A percentile compares a stretch with the other conserved stretches of the same genome.
These are phyloP conservation scores for Sonneratia alba DNA, from an alignment of 345 rosid genomes.

Conservation along the genomic window DNA sequence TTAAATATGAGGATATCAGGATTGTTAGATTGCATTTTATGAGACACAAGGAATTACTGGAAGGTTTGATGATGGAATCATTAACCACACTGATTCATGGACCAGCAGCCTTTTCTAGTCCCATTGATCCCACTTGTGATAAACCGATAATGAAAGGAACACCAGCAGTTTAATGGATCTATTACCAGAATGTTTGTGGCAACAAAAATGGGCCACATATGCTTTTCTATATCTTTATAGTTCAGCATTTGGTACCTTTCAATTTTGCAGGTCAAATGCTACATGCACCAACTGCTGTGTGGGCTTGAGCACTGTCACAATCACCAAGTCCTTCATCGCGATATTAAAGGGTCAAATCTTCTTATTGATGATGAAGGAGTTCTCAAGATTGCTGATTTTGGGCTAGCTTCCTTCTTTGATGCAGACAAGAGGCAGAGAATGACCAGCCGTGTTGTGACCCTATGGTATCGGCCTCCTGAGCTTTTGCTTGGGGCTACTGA, in stretches of 20 bases:
- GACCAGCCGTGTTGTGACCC: conserved; percentile 93
- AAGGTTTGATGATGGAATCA: too few relatives aligned
- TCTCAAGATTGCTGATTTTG: conserved; percentile 91
- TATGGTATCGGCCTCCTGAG: conserved; percentile 98
- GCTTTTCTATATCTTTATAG: too few relatives aligned
- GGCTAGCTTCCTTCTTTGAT: conserved; percentile 75
- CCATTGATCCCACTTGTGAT: too few relatives aligned
- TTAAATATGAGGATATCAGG: too few relatives aligned
- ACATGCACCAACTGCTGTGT: conserved; percentile 68
- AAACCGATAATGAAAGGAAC: too few relatives aligned
- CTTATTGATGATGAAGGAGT: conserved; percentile 78
- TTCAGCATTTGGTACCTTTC: background rate
- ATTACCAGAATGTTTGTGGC: background rate
- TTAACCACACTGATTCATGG: too few relatives aligned
- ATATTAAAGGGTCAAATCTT: conserved; percentile 95
- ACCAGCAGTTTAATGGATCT: background rate
- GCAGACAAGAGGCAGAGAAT: conserved; percentile 67
- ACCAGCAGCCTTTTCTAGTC: background rate
- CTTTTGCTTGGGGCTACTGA: conserved; percentile 89
- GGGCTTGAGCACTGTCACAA: conserved; percentile 96
- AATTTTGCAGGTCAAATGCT: conserved; percentile 75
- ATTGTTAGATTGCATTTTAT: too few relatives aligned
- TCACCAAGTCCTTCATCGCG: conserved; percentile 92
- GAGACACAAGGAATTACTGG: too few relatives aligned
- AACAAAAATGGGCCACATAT: background rate